Base-by-base conservation (phyloP, 495 filamentous ascomycete species). In the Tetracladium marchalianum region DNA sequence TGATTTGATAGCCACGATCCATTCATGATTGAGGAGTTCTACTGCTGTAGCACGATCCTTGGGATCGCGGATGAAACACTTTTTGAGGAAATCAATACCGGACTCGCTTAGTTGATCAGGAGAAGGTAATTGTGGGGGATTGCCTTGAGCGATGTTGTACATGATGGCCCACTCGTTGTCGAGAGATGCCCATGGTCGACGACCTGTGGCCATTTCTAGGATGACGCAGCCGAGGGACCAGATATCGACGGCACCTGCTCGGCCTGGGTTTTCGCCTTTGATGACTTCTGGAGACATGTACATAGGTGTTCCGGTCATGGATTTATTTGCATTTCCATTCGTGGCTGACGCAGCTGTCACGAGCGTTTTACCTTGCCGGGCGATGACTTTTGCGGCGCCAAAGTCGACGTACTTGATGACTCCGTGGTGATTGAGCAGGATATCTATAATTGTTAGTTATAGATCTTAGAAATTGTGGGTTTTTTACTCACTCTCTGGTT, bases 111-210 rank as follows among this genome's bases (percentile, higher is more conserved):
- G 75, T 60, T 97, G 90, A 41, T 97, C 92, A 2, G 71, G 63
- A 1, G 72, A 67, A 11, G 92, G 92, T 27, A 97, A 70, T 50
- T 85, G 80, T 2, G 92, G 92, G 44, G 86, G 81, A 52, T 96
- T 94, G 44, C 92, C 92, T 56, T 94, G 89, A 3, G 92, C 92
- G 51, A 98, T 98, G 64, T 97, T 96, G 77, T 95, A 98, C 92
- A 98, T 98, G 67, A 98, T 97, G 31, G 92, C 92, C 90, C 92
- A 98, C 62, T 98, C 92, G 62, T 98, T 98, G 67, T 98, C 92
- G 6, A 97, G 76, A 51, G 80, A 84, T n/a, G 90, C 90, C 92
- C 92, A 98, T 15, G 92, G 92, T 22, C 93, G 81, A 42, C 88
- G 78, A 27, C 92, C 92, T 1, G 90, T 97, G 13, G 88, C 87